Conservation (phyloP, 192 early-diverging fungal genomes). For the Entomortierella beljakovae region DNA sequence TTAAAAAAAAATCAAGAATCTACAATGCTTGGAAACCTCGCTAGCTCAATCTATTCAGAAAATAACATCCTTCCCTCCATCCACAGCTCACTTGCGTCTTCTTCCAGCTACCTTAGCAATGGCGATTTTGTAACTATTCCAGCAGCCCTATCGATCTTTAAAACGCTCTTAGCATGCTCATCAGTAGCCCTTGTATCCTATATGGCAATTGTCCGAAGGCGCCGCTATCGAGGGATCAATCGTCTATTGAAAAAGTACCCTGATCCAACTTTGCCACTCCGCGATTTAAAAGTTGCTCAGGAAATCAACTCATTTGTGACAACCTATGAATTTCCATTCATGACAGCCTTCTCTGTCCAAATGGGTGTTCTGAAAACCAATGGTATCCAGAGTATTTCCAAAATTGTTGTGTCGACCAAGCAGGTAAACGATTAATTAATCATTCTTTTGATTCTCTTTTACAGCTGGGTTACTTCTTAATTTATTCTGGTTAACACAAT, state of each 20-base stretch:
- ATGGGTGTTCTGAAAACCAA: constrained; percentile 52
- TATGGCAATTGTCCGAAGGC: constrained; percentile 18
- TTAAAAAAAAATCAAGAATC: no score
- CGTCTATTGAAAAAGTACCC: constrained; percentile 34
- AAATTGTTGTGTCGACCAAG: constrained; percentile 23
- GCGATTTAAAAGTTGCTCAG: constrained; percentile 28
- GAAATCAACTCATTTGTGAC: constrained; percentile 31
- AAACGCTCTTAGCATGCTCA: not conserved
- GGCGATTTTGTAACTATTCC: not conserved
- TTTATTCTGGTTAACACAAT: not conserved
- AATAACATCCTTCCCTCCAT: no score
- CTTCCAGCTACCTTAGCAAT: not conserved
- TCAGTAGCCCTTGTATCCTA: constrained; percentile 3
- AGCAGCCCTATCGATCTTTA: not conserved
- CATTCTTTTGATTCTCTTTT: not conserved
- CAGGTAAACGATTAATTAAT: constrained; percentile 16
- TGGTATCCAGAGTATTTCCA: constrained; percentile 41
- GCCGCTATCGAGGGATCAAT: constrained; percentile 31
- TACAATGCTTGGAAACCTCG: constrained; percentile 3
- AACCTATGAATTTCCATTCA: constrained; percentile 11
- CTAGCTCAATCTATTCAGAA: not conserved
- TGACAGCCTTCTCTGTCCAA: constrained; percentile 12
- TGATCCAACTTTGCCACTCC: constrained; percentile 34
- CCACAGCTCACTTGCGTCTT: not conserved
- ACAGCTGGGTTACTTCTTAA: not conserved